phyloP scores from a whole-genome alignment of 2,329 filamentous ascomycete species.

The Alternaria sp. region DNA sequence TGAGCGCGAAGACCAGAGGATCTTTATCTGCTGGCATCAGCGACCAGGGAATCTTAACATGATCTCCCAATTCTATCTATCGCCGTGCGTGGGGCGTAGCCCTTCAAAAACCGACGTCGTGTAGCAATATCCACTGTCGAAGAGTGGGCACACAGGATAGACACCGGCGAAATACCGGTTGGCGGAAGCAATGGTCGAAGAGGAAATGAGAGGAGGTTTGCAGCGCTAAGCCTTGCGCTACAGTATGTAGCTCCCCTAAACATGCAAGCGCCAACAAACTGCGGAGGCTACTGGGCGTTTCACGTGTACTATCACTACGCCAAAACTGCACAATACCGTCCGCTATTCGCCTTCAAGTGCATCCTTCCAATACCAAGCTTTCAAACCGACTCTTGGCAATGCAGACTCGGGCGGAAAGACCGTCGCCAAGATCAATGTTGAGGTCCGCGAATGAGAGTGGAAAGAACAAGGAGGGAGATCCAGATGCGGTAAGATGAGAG shows the following conservation, averaged over 20 bases:
- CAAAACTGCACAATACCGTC: not conserved
- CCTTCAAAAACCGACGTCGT: not conserved
- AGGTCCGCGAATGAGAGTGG: slow-evolving; percentile 28
- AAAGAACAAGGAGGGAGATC: not conserved
- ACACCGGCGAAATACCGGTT: slow-evolving; percentile 21
- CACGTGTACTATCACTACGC: slow-evolving; percentile 15
- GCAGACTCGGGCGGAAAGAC: slow-evolving; percentile 15
- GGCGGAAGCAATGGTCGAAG: slow-evolving; percentile 21
- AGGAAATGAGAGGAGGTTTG: slow-evolving; percentile 6
- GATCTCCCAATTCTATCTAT: not conserved
- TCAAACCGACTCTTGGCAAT: slow-evolving; percentile 13
- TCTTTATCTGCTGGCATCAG: not conserved
- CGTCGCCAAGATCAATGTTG: slow-evolving; percentile 21
- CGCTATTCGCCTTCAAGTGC: not conserved
- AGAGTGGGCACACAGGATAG: not conserved
- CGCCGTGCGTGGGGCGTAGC: not conserved
- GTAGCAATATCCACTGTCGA: not conserved
- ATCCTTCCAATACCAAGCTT: slow-evolving; percentile 14
- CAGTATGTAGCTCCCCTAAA: slow-evolving; percentile 10
- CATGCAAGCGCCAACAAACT: slow-evolving; percentile 8
- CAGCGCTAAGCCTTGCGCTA: slow-evolving; percentile 26
- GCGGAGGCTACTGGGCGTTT: slow-evolving; percentile 26
- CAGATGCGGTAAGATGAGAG: slow-evolving; percentile 15
- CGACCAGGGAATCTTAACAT: not conserved
- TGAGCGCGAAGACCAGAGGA: not conserved